Evolutionary conservation across 2,329 filamentous ascomycete species (phyloP).

Genomic region (Hymenotorrendiella dingleyae): DNA sequence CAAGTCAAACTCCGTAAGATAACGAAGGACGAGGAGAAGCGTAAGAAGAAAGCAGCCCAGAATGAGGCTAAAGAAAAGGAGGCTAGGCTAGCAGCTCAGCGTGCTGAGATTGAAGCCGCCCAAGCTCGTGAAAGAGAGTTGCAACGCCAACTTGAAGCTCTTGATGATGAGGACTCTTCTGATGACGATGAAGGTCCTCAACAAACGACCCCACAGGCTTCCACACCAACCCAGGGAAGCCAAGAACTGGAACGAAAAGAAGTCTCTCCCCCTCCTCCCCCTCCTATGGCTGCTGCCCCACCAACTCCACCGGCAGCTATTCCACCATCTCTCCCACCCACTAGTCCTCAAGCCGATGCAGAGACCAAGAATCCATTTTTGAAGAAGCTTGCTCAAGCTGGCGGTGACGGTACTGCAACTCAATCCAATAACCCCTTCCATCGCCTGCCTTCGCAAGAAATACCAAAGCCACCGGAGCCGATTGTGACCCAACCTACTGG

Average conservation of each 20-base stretch:
- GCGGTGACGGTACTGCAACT: constrained; percentile 37
- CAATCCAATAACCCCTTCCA: constrained; percentile 89
- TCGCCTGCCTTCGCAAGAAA: constrained; percentile 62
- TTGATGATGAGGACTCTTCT: constrained; percentile 64
- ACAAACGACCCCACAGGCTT: constrained; percentile 58
- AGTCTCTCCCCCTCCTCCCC: constrained; percentile 47
- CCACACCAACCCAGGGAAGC: constrained; percentile 49
- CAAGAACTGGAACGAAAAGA: constrained; percentile 49
- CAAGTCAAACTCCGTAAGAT: constrained; percentile 90
- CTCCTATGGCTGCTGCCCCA: constrained; percentile 47
- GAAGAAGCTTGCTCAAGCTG: constrained; percentile 73
- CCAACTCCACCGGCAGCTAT: constrained; percentile 33
- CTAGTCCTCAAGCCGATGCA: constrained; percentile 40
- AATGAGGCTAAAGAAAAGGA: constrained; percentile 88
- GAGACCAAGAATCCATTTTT: constrained; percentile 96
- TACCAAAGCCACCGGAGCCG: constrained; percentile 41
- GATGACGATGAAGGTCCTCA: constrained; percentile 75
- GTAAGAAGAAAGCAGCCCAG: constrained; percentile 79
- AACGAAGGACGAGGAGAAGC: constrained; percentile 95
- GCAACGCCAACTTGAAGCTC: constrained; percentile 74
- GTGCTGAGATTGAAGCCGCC: constrained; percentile 87
- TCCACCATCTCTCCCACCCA: constrained; percentile 31
- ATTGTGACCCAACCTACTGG: constrained; percentile 37
- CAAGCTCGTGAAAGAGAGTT: constrained; percentile 86
- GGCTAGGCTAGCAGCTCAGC: constrained; percentile 71